Percentiles rank a stretch among this genome's conserved stretches.
phyloP scores from a whole-genome alignment of 768 basidiomycete genomes.

The Mycena haematopus region DNA sequence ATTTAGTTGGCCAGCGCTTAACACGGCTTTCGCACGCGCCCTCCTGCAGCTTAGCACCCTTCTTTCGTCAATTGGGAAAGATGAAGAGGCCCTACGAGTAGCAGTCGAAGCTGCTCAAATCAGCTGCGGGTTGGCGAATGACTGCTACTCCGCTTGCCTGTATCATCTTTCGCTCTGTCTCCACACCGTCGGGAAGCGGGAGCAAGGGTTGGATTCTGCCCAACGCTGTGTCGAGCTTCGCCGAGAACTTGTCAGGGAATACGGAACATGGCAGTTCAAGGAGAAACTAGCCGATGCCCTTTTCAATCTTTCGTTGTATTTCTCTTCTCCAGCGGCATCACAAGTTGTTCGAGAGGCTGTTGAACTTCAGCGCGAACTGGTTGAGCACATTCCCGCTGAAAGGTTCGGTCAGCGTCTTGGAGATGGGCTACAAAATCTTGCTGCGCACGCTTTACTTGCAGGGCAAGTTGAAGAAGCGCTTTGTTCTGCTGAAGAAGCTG shows the following conservation, averaged over 20 bases:
- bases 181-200: conserved; percentile 10
- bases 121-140: conserved; percentile 11
- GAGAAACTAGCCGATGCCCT: conserved; percentile 26
- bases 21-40: conserved; percentile 3
- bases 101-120: conserved; percentile 20
- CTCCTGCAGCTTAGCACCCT: conserved; percentile 20
- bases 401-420: conserved; percentile 6
- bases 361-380: conserved; percentile 5
- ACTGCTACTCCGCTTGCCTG: conserved; percentile 14
- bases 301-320: conserved; percentile 25
- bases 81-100: conserved; percentile 11
- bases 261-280: conserved; percentile 22
- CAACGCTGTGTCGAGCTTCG: conserved; percentile 19
- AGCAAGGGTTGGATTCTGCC: conserved; percentile 14
- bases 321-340: conserved; percentile 6
- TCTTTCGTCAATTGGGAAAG: conserved; percentile 5
- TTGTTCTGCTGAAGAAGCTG: conserved; percentile 12
- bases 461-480: conserved; percentile 21
- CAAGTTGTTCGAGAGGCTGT: conserved; percentile 20
- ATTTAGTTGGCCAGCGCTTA: background rate
- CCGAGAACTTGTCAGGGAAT: conserved; percentile 10
- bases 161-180: conserved; percentile 22
- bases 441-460: conserved; percentile 20
- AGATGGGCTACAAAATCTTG: conserved; percentile 26
- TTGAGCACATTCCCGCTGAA: background rate